Evolutionary conservation across 805 yeast species (phyloP).

Genomic region (Martiniozyma abietophila): DNA sequence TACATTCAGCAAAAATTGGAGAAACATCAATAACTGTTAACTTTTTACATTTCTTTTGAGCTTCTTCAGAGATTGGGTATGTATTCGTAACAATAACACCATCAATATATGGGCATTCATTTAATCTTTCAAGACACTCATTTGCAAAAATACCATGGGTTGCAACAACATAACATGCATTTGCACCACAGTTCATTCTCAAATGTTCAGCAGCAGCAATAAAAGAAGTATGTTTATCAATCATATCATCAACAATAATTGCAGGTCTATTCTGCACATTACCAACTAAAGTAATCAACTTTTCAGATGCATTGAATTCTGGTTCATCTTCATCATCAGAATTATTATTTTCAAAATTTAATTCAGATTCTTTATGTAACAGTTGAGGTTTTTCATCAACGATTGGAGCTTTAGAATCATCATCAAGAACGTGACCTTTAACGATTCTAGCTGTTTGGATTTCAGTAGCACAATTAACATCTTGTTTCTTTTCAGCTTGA

Average conservation of each 20-base stretch:
- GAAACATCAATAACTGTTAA: slow-evolving; percentile 86
- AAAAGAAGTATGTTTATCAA: slow-evolving; percentile 88
- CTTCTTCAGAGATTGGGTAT: slow-evolving; percentile 71
- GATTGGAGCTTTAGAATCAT: slow-evolving; percentile 29
- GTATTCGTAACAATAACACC: slow-evolving; percentile 93
- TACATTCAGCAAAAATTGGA: slow-evolving; percentile 94
- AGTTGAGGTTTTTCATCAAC: slow-evolving; percentile 13
- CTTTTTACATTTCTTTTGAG: slow-evolving; percentile 51
- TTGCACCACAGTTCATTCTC: slow-evolving; percentile 93
- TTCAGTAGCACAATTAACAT: slow-evolving; percentile 63
- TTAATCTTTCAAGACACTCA: slow-evolving; percentile 71
- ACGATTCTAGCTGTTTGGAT: slow-evolving; percentile 94
- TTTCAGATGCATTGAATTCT: slow-evolving; percentile 53
- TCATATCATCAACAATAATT: slow-evolving; percentile 92
- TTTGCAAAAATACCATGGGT: slow-evolving; percentile 94
- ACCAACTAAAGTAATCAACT: slow-evolving; percentile 91
- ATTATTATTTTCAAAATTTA: slow-evolving; percentile 57
- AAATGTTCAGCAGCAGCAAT: slow-evolving; percentile 98
- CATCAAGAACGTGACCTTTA: slow-evolving; percentile 94
- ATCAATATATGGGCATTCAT: slow-evolving; percentile 74
- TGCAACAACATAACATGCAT: slow-evolving; percentile 79
- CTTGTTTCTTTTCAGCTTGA: slow-evolving; percentile 34
- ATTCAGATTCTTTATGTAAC: slow-evolving; percentile 20
- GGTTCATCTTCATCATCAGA: slow-evolving; percentile 88
- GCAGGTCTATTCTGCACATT: slow-evolving; percentile 90